Evolutionary conservation across 2,329 filamentous ascomycete genomes (phyloP).

Genomic region (Xylaria hypoxylon): DNA sequence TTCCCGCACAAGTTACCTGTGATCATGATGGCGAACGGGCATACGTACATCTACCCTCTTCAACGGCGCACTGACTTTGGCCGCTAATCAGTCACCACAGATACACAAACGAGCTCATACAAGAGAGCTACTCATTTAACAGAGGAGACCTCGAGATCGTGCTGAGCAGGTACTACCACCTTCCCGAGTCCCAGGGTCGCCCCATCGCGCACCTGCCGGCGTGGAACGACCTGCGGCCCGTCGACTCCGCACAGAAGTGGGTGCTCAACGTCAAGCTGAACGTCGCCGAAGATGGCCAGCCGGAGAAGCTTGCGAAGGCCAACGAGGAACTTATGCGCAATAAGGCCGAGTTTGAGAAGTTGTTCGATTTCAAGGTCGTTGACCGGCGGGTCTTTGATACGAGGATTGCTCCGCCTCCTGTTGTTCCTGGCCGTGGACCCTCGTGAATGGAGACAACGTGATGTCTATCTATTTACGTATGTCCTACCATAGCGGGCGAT

Average conservation of each 20-base stretch:
- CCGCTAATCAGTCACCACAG: constrained; percentile 48
- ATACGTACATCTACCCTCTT: constrained; percentile 57
- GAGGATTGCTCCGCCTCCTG: constrained; percentile 45
- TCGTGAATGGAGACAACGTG: constrained; percentile 8
- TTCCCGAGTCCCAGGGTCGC: constrained; percentile 45
- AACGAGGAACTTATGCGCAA: constrained; percentile 63
- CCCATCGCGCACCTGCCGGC: constrained; percentile 57
- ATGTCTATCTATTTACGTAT: background rate
- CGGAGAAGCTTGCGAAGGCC: constrained; percentile 67
- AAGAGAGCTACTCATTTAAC: constrained; percentile 66
- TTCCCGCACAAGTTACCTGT: constrained; percentile 61
- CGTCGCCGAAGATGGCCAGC: constrained; percentile 67
- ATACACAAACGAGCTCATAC: constrained; percentile 65
- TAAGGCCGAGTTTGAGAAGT: constrained; percentile 77
- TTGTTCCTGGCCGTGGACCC: constrained; percentile 32
- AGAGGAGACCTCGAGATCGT: constrained; percentile 66
- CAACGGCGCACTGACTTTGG: background rate
- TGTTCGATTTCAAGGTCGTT: constrained; percentile 89
- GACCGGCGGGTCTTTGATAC: constrained; percentile 55
- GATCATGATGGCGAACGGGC: constrained; percentile 64
- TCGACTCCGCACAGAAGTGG: constrained; percentile 66
- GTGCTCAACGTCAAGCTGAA: constrained; percentile 65
- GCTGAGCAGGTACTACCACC: constrained; percentile 61
- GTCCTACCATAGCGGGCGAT: background rate
- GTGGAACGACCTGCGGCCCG: constrained; percentile 59